These are phyloP conservation scores for Ocimum tenuiflorum DNA, from an alignment of 257 asterid species.

Conservation along the genomic window DNA sequence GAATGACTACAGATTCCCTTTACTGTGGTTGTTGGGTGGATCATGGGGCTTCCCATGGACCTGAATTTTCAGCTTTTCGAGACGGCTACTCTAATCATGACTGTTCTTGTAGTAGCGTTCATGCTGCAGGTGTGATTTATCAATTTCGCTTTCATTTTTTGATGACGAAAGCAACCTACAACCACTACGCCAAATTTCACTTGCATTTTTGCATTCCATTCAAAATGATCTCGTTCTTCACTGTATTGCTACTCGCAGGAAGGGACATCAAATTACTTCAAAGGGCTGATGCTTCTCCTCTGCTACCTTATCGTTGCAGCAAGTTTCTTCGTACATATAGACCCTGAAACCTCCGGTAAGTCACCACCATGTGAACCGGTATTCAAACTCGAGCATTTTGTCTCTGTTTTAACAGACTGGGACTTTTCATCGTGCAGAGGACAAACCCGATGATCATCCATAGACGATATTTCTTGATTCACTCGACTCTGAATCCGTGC, in stretches of 20 bases:
- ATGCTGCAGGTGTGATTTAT: slow-evolving; percentile 53
- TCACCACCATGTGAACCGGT: not conserved
- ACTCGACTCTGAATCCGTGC: not conserved
- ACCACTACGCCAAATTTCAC: not conserved
- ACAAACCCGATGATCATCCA: slow-evolving; percentile 19
- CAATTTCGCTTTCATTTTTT: not conserved
- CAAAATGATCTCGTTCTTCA: not conserved
- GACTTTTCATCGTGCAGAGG: slow-evolving; percentile 38
- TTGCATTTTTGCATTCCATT: not conserved
- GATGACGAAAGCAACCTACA: no score
- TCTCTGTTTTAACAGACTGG: not conserved
- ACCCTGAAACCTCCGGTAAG: slow-evolving; percentile 60
- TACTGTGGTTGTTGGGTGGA: slow-evolving; percentile 72
- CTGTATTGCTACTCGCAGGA: slow-evolving; percentile 66
- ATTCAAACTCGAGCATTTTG: not conserved
- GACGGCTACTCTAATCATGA: slow-evolving; percentile 70
- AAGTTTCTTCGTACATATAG: slow-evolving; percentile 82
- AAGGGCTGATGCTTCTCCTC: slow-evolving; percentile 81
- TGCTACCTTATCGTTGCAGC: slow-evolving; percentile 89
- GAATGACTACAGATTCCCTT: slow-evolving; percentile 58
- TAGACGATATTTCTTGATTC: not conserved
- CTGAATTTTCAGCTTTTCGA: slow-evolving; percentile 71
- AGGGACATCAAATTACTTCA: slow-evolving; percentile 88
- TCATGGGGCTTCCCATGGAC: slow-evolving; percentile 66
- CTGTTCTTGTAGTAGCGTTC: slow-evolving; percentile 71